Evolutionary conservation across 1,139 yeast genomes (phyloP).

Genomic region (Kurtzmaniella natalensis): DNA sequence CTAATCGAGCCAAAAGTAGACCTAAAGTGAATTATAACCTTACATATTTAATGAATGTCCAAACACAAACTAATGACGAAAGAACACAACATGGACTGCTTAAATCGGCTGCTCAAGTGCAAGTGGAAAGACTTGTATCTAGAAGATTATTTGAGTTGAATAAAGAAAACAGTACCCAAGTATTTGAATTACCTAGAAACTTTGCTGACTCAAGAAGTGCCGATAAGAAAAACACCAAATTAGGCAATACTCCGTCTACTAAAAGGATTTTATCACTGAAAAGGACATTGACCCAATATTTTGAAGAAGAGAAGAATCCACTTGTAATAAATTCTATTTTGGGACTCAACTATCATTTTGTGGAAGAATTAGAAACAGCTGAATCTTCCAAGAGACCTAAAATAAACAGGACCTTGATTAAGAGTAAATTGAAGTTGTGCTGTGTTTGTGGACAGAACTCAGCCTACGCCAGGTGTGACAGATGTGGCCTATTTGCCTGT

Average conservation of each 20-base stretch:
- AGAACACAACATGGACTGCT: slow-evolving; percentile 27
- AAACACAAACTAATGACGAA: slow-evolving; percentile 32
- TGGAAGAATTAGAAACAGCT: slow-evolving; percentile 26
- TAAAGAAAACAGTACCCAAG: slow-evolving; percentile 23
- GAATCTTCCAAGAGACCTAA: slow-evolving; percentile 12
- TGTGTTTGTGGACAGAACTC: slow-evolving; percentile 41
- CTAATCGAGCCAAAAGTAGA: slow-evolving; percentile 23
- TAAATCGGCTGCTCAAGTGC: slow-evolving; percentile 42
- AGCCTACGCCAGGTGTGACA: slow-evolving; percentile 35
- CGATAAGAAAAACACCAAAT: slow-evolving; percentile 25
- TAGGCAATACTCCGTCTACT: slow-evolving; percentile 45
- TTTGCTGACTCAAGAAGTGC: slow-evolving; percentile 32
- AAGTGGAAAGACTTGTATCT: slow-evolving; percentile 36
- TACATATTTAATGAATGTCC: slow-evolving; percentile 43
- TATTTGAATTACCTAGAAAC: slow-evolving; percentile 41
- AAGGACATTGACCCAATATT: slow-evolving; percentile 42
- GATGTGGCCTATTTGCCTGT: slow-evolving; percentile 41
- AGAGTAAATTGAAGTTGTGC: slow-evolving; percentile 37
- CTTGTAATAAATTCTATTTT: slow-evolving; percentile 41
- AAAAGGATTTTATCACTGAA: slow-evolving; percentile 42
- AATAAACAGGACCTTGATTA: slow-evolving; percentile 13
- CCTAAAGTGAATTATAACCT: slow-evolving; percentile 45
- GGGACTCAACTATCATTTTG: slow-evolving; percentile 37
- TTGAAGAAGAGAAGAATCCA: slow-evolving; percentile 45
- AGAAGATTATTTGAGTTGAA: slow-evolving; percentile 35